Evolutionary conservation across 768 basidiomycete species (phyloP), one percentile per base, ranked within the genome.

Genomic region (Mycena latifolia): DNA sequence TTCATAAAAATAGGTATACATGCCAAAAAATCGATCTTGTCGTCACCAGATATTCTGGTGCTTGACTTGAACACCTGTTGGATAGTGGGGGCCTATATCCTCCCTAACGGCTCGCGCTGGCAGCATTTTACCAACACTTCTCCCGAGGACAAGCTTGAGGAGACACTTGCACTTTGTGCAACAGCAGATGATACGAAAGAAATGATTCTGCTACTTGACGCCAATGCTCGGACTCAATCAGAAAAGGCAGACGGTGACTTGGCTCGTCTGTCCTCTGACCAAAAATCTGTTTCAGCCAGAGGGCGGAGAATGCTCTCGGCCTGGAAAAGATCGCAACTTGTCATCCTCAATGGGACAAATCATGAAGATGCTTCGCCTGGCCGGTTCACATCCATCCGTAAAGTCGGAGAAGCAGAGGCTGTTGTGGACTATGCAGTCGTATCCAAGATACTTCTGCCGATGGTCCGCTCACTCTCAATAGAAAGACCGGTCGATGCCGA

Each of bases 151-250:
- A 61, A 61, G 31, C 52, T 61, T 17, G 52, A 61, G 9, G 60
- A 61, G 20, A 61, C 60, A 0, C 51, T 61, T 1, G 18, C 60
- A 4, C 52, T 61, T n/a, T 61, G 60, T 18, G 43, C 60, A 6
- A 18, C 60, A 22, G 51, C 60, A 18, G 41, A 35, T 12, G 51
- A 61, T 17, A 46, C 60, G 25, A 61, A 61, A 54, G 37, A 28
- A 27, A 54, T 61, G 1, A 61, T 61, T 47, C 51, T 25, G 18
- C 11, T 54, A 27, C 52, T 61, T 1, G 61, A 61, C 28, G 43
- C 17, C n/a, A 61, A 54, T 37, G 61, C 61, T 61, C 61, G 61
- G 52, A 61, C 61, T 15, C n/a, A 46, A 37, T 43, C 61, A 2
- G 51, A 61, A 8, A 43, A 46, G 22, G 52, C 52, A n/a, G 61